phyloP scores from a whole-genome alignment of 805 yeast genomes.

The Metschnikowia hibisci region DNA sequence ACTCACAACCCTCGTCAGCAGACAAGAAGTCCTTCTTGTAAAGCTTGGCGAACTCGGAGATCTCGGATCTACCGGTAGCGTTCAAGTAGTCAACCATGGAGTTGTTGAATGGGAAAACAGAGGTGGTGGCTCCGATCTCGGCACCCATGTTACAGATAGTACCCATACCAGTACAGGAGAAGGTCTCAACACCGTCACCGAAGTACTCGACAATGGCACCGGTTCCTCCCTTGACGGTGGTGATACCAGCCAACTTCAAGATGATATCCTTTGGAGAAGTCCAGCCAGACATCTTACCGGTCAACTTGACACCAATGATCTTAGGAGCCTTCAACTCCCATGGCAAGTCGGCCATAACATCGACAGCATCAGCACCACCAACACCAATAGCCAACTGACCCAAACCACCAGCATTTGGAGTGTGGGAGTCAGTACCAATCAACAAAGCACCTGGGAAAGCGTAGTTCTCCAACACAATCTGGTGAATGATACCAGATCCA shows the following conservation, averaged over 20 bases:
- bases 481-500: conserved; percentile 97
- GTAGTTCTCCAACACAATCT: conserved; percentile 92
- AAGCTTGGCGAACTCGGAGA: conserved; percentile 73
- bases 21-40: conserved; percentile 62
- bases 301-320: conserved; percentile 89
- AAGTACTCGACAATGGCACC: conserved; percentile 95
- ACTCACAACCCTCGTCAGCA: conserved; percentile 91
- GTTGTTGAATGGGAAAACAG: conserved; percentile 93
- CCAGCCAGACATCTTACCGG: conserved; percentile 93
- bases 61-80: conserved; percentile 82
- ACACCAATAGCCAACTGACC: conserved; percentile 98
- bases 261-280: conserved; percentile 96
- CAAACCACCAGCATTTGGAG: conserved; percentile 98
- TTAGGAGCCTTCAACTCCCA: conserved; percentile 99
- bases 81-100: conserved; percentile 82
- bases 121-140: conserved; percentile 97
- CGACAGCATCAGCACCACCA: conserved; percentile 99
- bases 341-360: conserved; percentile 87
- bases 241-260: conserved; percentile 85
- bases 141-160: conserved; percentile 99
- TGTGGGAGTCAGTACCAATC: conserved; percentile 96
- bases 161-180: conserved; percentile 98
- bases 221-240: conserved; percentile 98
- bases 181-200: conserved; percentile 89
- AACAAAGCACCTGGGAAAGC: conserved; percentile 97